These are phyloP conservation scores for Climacium dendroides DNA, from an alignment of 225 moss, liverwort and hornwort genomes.

Conservation along the genomic window DNA sequence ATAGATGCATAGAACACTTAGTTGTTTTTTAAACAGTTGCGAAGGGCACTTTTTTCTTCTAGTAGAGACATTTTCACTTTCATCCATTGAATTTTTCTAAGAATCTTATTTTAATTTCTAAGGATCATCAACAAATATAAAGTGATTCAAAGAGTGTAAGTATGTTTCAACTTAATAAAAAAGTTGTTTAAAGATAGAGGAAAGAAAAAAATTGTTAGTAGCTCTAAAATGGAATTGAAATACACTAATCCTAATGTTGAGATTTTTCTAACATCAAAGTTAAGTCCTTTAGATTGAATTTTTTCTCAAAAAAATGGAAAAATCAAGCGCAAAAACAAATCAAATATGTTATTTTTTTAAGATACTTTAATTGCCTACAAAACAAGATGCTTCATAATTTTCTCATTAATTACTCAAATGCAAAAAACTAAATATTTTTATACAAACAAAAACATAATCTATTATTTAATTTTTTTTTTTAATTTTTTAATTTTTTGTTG, in stretches of 20 bases:
- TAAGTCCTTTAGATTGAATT: rapidly evolving
- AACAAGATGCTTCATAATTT: not conserved
- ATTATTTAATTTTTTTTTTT: not conserved
- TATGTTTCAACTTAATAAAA: no score
- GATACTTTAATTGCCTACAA: rapidly evolving
- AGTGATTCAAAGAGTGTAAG: not conserved
- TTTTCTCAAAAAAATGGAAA: not conserved
- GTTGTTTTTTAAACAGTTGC: no score
- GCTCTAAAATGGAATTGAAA: not conserved
- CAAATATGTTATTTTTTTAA: rapidly evolving
- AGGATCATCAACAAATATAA: not conserved
- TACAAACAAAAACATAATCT: not conserved
- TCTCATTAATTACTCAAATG: not conserved
- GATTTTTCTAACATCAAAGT: not conserved
- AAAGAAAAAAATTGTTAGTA: not conserved
- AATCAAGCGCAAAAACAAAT: rapidly evolving
- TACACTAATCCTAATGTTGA: rapidly evolving
- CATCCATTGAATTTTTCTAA: not conserved
- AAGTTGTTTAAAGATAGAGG: not conserved
- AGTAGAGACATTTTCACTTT: rapidly evolving
- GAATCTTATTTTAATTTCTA: not conserved
- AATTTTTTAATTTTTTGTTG: not conserved
- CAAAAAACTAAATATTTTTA: rapidly evolving
- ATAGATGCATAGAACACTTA: no score
- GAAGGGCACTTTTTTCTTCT: no score